Evolutionary conservation across 768 basidiomycete genomes (phyloP).

Genomic region (Lactifluus echinatus): DNA sequence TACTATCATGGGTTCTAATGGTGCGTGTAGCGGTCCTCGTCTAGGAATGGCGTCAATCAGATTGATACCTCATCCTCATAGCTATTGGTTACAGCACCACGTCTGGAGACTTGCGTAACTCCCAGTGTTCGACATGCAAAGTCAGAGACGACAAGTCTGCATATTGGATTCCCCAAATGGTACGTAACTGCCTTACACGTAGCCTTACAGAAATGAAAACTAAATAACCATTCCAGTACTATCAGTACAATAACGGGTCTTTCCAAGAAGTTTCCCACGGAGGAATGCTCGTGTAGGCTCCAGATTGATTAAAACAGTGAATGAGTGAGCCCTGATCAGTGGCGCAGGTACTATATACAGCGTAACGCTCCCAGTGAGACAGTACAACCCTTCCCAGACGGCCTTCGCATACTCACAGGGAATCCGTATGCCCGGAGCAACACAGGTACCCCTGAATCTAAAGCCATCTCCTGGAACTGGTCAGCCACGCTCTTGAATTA

Average conservation of each 20-base stretch:
- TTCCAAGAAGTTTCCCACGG: slow-evolving; percentile 11
- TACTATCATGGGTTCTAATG: slow-evolving; percentile 16
- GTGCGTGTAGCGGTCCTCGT: not conserved
- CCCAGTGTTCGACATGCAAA: slow-evolving; percentile 15
- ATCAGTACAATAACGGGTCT: slow-evolving; percentile 3
- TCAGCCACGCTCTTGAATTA: slow-evolving; percentile 14
- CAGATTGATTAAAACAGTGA: not conserved
- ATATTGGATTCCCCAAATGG: slow-evolving; percentile 16
- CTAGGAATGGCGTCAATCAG: not conserved
- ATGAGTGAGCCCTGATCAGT: not conserved
- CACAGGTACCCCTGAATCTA: slow-evolving; percentile 11
- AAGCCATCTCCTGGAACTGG: slow-evolving; percentile 24
- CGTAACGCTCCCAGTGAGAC: not conserved
- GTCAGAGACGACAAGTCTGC: slow-evolving; percentile 18
- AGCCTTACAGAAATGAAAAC: not conserved
- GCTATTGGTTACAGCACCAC: slow-evolving; percentile 10
- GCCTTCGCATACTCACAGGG: slow-evolving; percentile 23
- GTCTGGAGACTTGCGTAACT: slow-evolving; percentile 8
- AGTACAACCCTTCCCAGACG: slow-evolving; percentile 21
- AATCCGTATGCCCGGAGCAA: slow-evolving; percentile 25
- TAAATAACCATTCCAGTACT: slow-evolving; percentile 12
- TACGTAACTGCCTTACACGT: not conserved
- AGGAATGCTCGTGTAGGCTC: slow-evolving; percentile 18
- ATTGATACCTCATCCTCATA: not conserved
- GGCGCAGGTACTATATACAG: slow-evolving; percentile 13